Evolutionary conservation across 1,139 yeast species (phyloP).

Genomic region (Meyerozyma carpophila): DNA sequence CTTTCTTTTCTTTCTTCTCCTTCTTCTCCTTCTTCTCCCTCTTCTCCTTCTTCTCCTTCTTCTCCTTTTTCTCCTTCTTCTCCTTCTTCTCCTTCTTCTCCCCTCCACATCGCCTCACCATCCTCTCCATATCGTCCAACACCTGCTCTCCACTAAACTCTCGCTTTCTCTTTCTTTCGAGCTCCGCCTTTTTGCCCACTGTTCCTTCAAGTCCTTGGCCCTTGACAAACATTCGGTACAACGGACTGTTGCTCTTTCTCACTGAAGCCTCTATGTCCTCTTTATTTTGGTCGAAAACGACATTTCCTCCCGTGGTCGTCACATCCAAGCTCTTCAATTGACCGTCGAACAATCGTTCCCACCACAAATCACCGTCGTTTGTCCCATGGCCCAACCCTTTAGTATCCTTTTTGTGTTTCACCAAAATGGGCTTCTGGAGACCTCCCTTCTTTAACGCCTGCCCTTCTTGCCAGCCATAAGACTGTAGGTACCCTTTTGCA

Average conservation of each 20-base stretch:
- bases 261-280: conserved; percentile 32
- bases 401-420: conserved; percentile 83
- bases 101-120: conserved; percentile 5
- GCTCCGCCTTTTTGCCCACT: conserved; percentile 35
- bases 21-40: conserved; percentile 3
- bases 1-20: conserved; percentile 8
- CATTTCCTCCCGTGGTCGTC: conserved; percentile 18
- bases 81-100: conserved; percentile 5
- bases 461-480: conserved; percentile 91
- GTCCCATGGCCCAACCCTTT: conserved; percentile 81
- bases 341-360: conserved; percentile 94
- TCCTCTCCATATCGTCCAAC: conserved; percentile 9
- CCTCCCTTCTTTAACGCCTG: conserved; percentile 80
- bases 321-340: conserved; percentile 79
- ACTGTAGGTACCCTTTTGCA: conserved; percentile 63
- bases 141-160: conserved; percentile 11
- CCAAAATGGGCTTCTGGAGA: conserved; percentile 76
- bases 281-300: conserved; percentile 40
- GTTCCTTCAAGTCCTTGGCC: conserved; percentile 87
- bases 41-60: conserved; percentile 4
- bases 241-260: conserved; percentile 50
- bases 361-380: conserved; percentile 83
- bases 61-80: conserved; percentile 4
- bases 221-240: conserved; percentile 71
- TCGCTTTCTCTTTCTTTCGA: conserved; percentile 10